Evolutionary conservation across 306 rosid genomes (phyloP), one percentile per base, ranked within the genome.

Genomic region (Heteromeles arbutifolia): DNA sequence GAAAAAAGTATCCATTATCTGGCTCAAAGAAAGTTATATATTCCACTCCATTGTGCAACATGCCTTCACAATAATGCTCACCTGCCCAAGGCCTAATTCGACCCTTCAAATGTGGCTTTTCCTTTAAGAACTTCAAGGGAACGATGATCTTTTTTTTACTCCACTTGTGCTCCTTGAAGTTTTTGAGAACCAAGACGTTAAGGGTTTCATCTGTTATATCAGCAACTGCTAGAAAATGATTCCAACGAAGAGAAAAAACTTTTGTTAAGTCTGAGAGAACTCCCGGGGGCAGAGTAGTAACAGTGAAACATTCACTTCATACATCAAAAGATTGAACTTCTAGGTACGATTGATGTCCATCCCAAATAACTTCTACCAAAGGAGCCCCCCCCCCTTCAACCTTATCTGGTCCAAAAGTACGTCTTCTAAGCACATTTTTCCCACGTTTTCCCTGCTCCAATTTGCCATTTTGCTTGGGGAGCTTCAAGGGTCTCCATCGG

Each of bases 391-490:
- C 18, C 62, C 74, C 48, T 28, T 2, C 19, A 11, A 0, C 17
- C 5, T 3, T 2, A 21, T 0, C 8, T 52, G 11, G 4, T 50
- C 0, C 8, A 11, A 29, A 2, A 29, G 3, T 0, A 29, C 1
- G 4, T 11, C 5, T 11, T 19, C 0, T 0, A 57, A 4, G 11
- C 29, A 19, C 5, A 11, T 13, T 0, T 50, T 29, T 5, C 0
- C 24, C 11, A 48, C 8, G 13, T 53, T 70, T 44, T 15, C 8
- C 1, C 10, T 2, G 18, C 5, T 11, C 53, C 19, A 15, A 1
- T 25, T 26, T 4, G 2, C 5, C 5, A 50, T 48, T 29, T 70
- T 48, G 62, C 11, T 50, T 50, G 17, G 74, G 44, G 13, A 69
- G 61, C 62, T 10, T 50, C 44, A 50, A 15, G 31, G 28, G 6